phyloP scores from a whole-genome alignment of 306 rosid species.

The Chamaecrista fasciculata region DNA sequence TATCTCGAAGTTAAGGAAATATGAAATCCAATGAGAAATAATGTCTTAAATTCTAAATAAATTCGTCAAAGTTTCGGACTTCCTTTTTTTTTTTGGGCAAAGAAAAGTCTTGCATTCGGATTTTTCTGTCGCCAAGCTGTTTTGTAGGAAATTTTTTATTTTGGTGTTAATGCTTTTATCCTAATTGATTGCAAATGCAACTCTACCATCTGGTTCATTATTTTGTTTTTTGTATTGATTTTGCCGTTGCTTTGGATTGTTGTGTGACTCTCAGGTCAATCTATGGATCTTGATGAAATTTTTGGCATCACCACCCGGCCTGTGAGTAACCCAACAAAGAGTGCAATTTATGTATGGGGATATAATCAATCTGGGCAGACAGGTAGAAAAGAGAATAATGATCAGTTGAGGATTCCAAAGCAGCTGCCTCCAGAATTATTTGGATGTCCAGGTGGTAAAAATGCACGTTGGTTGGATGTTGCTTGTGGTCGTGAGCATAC shows the following conservation, averaged over 20 bases:
- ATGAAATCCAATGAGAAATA: not conserved
- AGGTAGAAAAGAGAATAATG: conserved; percentile 67
- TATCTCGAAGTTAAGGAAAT: not conserved
- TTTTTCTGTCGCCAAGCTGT: not conserved
- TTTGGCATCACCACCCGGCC: conserved; percentile 48
- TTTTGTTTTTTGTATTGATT: conserved; percentile 15
- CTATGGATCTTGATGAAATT: conserved; percentile 63
- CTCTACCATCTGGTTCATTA: not conserved
- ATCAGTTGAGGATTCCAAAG: conserved; percentile 77
- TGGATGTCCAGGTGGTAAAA: conserved; percentile 70
- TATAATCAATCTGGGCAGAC: conserved; percentile 94
- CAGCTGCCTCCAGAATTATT: conserved; percentile 78
- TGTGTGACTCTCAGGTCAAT: conserved; percentile 20
- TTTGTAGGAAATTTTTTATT: not conserved
- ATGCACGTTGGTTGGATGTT: conserved; percentile 81
- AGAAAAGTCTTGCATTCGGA: too few relatives aligned
- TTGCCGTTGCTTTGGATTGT: not conserved
- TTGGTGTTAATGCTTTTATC: not conserved
- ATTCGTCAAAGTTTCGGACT: too few relatives aligned
- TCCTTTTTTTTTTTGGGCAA: not conserved
- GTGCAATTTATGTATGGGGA: conserved; percentile 96
- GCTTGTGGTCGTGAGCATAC: conserved; percentile 97
- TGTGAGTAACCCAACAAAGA: conserved; percentile 51
- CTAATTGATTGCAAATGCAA: not conserved
- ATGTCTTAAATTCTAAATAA: not conserved